Conservation (phyloP, 2,329 filamentous ascomycete genomes). For the Lachnellula hyalina region DNA sequence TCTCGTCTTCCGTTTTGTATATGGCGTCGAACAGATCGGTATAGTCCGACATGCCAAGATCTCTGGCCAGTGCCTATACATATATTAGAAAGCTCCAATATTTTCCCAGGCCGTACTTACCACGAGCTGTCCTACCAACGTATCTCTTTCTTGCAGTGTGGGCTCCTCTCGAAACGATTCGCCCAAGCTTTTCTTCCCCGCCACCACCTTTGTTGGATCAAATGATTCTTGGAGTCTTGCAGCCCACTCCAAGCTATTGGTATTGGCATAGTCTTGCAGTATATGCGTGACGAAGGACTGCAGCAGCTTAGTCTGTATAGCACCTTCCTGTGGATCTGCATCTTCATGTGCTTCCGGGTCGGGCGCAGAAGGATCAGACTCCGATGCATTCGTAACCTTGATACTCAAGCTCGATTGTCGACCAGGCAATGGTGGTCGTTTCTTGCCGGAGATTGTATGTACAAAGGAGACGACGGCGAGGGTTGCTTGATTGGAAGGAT, state of each 20-base stretch:
- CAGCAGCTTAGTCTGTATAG: conserved; percentile 58
- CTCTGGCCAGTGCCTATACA: conserved; percentile 42
- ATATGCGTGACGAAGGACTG: conserved; percentile 76
- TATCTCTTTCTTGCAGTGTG: conserved; percentile 54
- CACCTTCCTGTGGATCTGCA: conserved; percentile 53
- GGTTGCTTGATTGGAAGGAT: conserved; percentile 58
- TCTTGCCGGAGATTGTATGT: conserved; percentile 61
- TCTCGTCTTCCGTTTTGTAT: conserved; percentile 38
- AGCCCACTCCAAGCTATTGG: conserved; percentile 55
- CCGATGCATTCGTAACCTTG: conserved; percentile 41
- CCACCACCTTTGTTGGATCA: conserved; percentile 58
- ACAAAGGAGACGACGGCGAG: conserved; percentile 67
- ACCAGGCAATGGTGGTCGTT: conserved; percentile 56
- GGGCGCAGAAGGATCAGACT: conserved; percentile 42
- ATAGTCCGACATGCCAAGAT: conserved; percentile 47
- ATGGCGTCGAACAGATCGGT: conserved; percentile 43
- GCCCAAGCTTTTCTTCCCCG: conserved; percentile 54
- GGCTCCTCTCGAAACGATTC: conserved; percentile 61
- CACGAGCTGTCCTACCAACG: conserved; percentile 66
- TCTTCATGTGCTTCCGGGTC: conserved; percentile 51
- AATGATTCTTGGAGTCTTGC: conserved; percentile 63
- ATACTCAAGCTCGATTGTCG: conserved; percentile 51
- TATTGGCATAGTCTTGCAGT: conserved; percentile 66
- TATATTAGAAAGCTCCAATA: conserved; percentile 14
- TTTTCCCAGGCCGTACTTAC: conserved; percentile 39